Evolutionary conservation across 495 filamentous ascomycete species (phyloP).

Genomic region (Hypoxylon rickii): DNA sequence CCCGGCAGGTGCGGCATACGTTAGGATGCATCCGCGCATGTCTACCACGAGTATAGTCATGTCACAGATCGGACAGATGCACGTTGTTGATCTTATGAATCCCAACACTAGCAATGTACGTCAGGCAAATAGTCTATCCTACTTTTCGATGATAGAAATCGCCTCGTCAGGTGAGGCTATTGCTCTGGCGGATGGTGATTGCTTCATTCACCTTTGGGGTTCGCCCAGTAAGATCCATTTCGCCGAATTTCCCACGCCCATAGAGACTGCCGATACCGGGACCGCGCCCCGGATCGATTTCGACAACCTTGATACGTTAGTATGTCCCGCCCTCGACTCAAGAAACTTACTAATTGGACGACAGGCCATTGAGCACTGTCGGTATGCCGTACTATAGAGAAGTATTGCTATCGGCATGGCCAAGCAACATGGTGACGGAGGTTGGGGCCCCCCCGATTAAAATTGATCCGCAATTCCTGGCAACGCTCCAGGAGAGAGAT

Average conservation of each 20-base stretch:
- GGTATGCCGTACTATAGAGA: slow-evolving; percentile 96
- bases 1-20: slow-evolving; percentile 86
- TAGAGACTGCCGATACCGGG: slow-evolving; percentile 53
- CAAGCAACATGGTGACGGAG: slow-evolving; percentile 78
- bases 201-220: slow-evolving; percentile 86
- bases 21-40: slow-evolving; percentile 93
- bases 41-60: slow-evolving; percentile 90
- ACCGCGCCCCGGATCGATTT: slow-evolving; percentile 32
- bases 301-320: slow-evolving; percentile 65
- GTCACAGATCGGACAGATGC: slow-evolving; percentile 87
- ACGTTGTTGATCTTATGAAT: slow-evolving; percentile 95
- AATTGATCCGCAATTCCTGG: slow-evolving; percentile 73
- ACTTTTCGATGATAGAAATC: slow-evolving; percentile 76
- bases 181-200: slow-evolving; percentile 78
- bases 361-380: slow-evolving; percentile 76
- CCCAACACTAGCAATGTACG: slow-evolving; percentile 86
- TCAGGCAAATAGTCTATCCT: slow-evolving; percentile 75
- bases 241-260: slow-evolving; percentile 77
- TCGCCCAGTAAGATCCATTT: slow-evolving; percentile 89
- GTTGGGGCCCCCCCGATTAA: slow-evolving; percentile 79
- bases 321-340: slow-evolving; percentile 17
- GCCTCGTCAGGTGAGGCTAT: slow-evolving; percentile 90
- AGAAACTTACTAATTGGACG: slow-evolving; percentile 25
- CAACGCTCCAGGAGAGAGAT: slow-evolving; percentile 67
- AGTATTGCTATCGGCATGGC: slow-evolving; percentile 84